Percentiles rank a stretch among this genome's conserved stretches.
phyloP scores from a whole-genome alignment of 441 rosid species.

The Gossypium laxum region DNA sequence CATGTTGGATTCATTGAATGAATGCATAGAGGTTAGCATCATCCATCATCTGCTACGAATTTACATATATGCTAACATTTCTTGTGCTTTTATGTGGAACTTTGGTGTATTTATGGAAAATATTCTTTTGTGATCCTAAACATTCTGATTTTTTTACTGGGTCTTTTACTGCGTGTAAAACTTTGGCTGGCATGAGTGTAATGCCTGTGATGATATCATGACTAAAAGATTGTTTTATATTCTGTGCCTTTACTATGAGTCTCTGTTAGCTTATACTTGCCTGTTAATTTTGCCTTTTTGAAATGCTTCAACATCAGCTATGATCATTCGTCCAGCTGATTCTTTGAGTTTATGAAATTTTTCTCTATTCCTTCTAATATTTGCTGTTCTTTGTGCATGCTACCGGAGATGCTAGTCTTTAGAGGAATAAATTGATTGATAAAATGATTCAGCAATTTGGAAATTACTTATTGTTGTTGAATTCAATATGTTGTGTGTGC shows the following conservation, averaged over 20 bases:
- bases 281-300: background rate
- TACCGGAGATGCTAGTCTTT: background rate
- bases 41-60: background rate
- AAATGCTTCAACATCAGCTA: background rate
- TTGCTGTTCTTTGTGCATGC: background rate
- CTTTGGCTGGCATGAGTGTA: background rate
- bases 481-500: background rate
- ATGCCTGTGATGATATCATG: background rate
- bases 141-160: background rate
- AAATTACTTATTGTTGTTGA: background rate
- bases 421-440: background rate
- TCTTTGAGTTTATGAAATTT: background rate
- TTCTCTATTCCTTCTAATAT: background rate
- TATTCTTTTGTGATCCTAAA: background rate
- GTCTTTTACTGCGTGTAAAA: background rate
- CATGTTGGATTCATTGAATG: slow-evolving; percentile 49
- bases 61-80: background rate
- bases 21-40: slow-evolving; percentile 46
- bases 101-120: background rate
- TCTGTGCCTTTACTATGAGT: background rate
- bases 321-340: background rate
- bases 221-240: background rate
- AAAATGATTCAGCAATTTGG: background rate
- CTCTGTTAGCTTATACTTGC: background rate
- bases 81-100: background rate